These are phyloP conservation scores for Papilionanthe hybrid DNA, from an alignment of 116 monocot species.

Conservation along the genomic window DNA sequence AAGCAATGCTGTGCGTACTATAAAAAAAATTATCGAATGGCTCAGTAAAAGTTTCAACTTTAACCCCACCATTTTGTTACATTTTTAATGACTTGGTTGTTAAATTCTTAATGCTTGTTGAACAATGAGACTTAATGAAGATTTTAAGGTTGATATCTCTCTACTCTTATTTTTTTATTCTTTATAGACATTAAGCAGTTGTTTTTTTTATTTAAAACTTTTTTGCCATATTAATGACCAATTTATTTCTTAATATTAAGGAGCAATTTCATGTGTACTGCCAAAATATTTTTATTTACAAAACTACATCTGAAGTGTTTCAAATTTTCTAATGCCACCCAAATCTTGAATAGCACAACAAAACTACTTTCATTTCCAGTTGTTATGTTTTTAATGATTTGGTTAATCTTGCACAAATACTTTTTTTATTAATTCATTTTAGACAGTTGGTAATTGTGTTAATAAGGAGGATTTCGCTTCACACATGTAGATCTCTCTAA, in stretches of 20 bases:
- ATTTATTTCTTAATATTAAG: neutral
- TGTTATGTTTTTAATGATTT: neutral
- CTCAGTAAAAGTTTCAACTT: too few relatives aligned
- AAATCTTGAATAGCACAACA: neutral
- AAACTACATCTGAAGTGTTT: neutral
- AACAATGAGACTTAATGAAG: too few relatives aligned
- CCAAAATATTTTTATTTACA: neutral
- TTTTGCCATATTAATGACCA: neutral
- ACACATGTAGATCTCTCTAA: neutral
- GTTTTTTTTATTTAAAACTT: neutral
- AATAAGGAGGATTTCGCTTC: neutral
- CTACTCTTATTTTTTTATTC: neutral
- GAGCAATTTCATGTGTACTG: neutral
- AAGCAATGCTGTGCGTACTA: too few relatives aligned
- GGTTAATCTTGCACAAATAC: neutral
- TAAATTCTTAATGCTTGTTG: too few relatives aligned
- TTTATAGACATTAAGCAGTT: neutral
- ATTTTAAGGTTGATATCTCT: neutral
- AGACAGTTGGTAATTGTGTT: neutral
- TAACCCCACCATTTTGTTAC: too few relatives aligned
- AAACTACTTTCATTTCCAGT: neutral
- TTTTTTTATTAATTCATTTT: neutral
- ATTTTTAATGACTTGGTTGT: too few relatives aligned
- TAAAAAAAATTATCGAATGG: too few relatives aligned
- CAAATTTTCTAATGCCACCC: neutral